A percentile compares a stretch with the other conserved stretches of the same genome.
phyloP scores from a whole-genome alignment of 768 basidiomycete genomes.

The Trametes coccinea region DNA sequence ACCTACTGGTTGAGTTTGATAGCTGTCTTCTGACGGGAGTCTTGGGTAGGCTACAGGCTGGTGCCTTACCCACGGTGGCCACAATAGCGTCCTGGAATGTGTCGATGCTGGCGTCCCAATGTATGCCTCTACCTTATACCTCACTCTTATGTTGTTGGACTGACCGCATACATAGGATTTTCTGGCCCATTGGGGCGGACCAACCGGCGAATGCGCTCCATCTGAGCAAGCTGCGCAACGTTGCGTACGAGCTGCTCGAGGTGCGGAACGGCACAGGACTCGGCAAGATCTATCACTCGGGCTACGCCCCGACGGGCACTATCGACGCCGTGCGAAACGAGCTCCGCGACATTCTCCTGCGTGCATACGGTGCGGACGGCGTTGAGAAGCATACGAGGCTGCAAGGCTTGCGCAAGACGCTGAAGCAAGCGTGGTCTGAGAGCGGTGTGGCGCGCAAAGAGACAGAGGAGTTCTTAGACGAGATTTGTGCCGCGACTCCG shows the following conservation, averaged over 20 bases:
- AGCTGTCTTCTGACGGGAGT: background rate
- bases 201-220: constrained; percentile 27
- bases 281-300: background rate
- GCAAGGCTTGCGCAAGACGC: constrained; percentile 10
- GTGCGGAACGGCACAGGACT: constrained; percentile 22
- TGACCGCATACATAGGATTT: constrained; percentile 16
- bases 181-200: constrained; percentile 26
- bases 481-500: too few species aligned
- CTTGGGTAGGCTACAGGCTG: background rate
- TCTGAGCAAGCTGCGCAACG: constrained; percentile 22
- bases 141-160: background rate
- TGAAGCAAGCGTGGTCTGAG: constrained; percentile 8
- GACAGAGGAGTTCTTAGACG: constrained; percentile 7
- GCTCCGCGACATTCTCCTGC: constrained; percentile 18
- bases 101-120: constrained; percentile 1
- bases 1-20: background rate
- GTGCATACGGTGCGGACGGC: constrained; percentile 29
- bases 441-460: constrained; percentile 6
- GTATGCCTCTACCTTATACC: background rate
- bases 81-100: constrained; percentile 6
- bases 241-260: constrained; percentile 32
- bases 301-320: constrained; percentile 23
- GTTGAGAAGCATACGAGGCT: constrained; percentile 23
- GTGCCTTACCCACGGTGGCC: constrained; percentile 11
- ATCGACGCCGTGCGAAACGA: constrained; percentile 27